phyloP scores from a whole-genome alignment of 495 filamentous ascomycete genomes.

The Usnea hakonensis region DNA sequence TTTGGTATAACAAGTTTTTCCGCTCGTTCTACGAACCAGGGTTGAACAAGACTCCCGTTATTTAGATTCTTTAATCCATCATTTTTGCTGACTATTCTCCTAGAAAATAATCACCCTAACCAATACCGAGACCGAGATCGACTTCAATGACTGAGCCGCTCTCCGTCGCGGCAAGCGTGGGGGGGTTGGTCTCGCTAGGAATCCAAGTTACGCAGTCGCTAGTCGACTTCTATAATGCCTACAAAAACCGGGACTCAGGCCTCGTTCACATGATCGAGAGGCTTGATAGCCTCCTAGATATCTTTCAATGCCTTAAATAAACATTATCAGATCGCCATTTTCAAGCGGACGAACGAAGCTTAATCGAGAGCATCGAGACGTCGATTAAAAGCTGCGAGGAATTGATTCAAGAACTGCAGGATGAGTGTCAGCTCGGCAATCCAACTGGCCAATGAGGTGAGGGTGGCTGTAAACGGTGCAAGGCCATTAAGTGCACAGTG shows the following conservation, averaged over 20 bases:
- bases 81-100: slow-evolving; percentile 1
- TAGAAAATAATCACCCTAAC: slow-evolving; percentile 1
- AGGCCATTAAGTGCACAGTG: neutral
- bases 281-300: slow-evolving; percentile 18
- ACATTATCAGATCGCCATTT: slow-evolving; percentile 21
- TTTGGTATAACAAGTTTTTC: neutral
- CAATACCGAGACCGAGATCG: slow-evolving; percentile 5
- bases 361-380: slow-evolving; percentile 24
- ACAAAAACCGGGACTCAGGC: slow-evolving; percentile 23
- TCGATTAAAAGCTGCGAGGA: slow-evolving; percentile 24
- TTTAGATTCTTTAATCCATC: slow-evolving; percentile 1
- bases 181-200: slow-evolving; percentile 29
- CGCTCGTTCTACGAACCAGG: neutral
- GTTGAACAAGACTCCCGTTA: neutral
- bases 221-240: slow-evolving; percentile 26
- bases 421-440: slow-evolving; percentile 18
- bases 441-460: neutral
- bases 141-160: slow-evolving; percentile 27
- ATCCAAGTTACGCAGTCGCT: slow-evolving; percentile 28
- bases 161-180: slow-evolving; percentile 27
- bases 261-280: slow-evolving; percentile 17
- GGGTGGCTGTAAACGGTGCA: neutral
- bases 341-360: slow-evolving; percentile 18
- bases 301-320: slow-evolving; percentile 21
- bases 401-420: slow-evolving; percentile 28